phyloP scores from a whole-genome alignment of 495 filamentous ascomycete genomes.

The Tetracladium setigerum region DNA sequence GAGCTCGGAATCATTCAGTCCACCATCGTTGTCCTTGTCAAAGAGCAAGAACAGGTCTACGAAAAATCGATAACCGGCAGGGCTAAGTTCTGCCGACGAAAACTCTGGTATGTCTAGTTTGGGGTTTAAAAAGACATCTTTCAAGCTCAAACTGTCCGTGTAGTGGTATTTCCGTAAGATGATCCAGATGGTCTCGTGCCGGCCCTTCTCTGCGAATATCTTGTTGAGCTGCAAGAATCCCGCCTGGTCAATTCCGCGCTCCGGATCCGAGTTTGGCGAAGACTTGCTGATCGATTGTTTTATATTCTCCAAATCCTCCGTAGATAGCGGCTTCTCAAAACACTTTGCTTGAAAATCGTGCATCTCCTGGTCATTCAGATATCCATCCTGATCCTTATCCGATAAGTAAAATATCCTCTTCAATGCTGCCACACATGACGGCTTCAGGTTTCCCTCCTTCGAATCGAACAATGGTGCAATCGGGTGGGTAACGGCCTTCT shows the following conservation, averaged over 20 bases:
- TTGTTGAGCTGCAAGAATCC: slow-evolving; percentile 90
- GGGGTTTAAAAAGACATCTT: slow-evolving; percentile 85
- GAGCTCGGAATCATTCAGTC: slow-evolving; percentile 77
- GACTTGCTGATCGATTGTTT: slow-evolving; percentile 72
- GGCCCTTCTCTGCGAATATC: slow-evolving; percentile 91
- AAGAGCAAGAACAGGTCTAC: slow-evolving; percentile 92
- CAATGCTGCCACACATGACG: slow-evolving; percentile 75
- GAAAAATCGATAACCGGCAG: slow-evolving; percentile 93
- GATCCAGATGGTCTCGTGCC: slow-evolving; percentile 98
- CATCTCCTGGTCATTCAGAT: slow-evolving; percentile 83
- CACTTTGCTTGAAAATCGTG: slow-evolving; percentile 83
- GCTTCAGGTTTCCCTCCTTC: slow-evolving; percentile 84
- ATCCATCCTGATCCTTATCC: slow-evolving; percentile 95
- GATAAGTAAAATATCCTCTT: slow-evolving; percentile 90
- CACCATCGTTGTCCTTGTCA: slow-evolving; percentile 96
- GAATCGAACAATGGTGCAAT: slow-evolving; percentile 95
- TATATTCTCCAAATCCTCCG: slow-evolving; percentile 78
- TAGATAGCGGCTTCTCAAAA: slow-evolving; percentile 74
- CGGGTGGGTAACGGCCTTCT: slow-evolving; percentile 97
- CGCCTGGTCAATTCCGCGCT: slow-evolving; percentile 66
- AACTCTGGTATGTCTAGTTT: slow-evolving; percentile 89
- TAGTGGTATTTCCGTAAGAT: slow-evolving; percentile 95
- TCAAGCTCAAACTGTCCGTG: slow-evolving; percentile 84
- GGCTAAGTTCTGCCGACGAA: slow-evolving; percentile 88
- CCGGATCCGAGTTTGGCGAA: slow-evolving; percentile 52